A percentile compares a stretch with the other conserved stretches of the same genome.
Evolutionary conservation across 2,329 filamentous ascomycete species (phyloP).

Genomic region (Diaporthe amygdali): DNA sequence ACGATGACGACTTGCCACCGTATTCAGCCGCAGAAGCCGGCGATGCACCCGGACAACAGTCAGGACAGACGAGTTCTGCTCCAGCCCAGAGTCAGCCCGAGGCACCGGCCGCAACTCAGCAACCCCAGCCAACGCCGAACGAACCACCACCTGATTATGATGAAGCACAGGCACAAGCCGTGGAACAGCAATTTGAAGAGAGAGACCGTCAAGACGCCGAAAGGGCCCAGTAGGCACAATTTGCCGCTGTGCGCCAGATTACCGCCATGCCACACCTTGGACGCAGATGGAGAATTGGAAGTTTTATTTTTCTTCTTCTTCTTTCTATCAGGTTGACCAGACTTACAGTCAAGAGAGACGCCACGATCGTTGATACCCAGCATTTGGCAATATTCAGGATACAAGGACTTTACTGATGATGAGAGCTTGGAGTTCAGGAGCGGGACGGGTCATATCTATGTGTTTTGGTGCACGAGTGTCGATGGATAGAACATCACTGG

Average conservation of each 20-base stretch:
- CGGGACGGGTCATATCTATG: not conserved
- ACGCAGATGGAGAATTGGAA: constrained; percentile 32
- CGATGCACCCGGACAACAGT: constrained; percentile 31
- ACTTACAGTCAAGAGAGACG: not conserved
- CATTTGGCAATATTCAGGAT: not conserved
- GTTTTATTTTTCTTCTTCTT: not conserved
- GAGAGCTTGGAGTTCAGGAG: constrained; percentile 20
- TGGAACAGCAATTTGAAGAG: constrained; percentile 66
- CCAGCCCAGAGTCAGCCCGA: constrained; percentile 9
- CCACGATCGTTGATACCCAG: constrained; percentile 16
- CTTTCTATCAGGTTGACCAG: not conserved
- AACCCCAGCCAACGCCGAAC: constrained; percentile 52
- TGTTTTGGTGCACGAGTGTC: not conserved
- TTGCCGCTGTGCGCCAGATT: not conserved
- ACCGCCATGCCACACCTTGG: not conserved
- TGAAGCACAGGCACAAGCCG: constrained; percentile 79
- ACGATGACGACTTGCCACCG: constrained; percentile 81
- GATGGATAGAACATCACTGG: not conserved
- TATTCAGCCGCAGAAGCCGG: constrained; percentile 59
- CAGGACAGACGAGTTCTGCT: constrained; percentile 28
- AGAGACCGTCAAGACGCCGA: constrained; percentile 78
- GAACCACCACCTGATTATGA: constrained; percentile 93
- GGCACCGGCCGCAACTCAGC: constrained; percentile 27
- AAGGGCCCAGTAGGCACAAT: constrained; percentile 45
- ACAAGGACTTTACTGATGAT: not conserved